Evolutionary conservation across 2,329 filamentous ascomycete species (phyloP), one percentile per base, ranked within the genome.

Genomic region (Cucurbitaria berberidis): DNA sequence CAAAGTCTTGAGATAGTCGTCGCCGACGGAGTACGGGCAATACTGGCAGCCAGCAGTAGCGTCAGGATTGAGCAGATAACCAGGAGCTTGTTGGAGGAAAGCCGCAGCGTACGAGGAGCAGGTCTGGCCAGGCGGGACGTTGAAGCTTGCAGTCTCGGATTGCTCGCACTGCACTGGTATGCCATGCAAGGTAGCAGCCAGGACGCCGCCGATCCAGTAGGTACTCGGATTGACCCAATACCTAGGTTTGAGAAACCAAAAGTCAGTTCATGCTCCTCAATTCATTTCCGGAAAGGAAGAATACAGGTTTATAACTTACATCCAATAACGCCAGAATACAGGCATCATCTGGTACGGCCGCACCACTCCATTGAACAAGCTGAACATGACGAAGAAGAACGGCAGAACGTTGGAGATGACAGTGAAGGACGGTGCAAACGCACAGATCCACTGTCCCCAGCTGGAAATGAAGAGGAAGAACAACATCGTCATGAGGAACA

Each of bases 371-470:
- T 91, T 92, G 81, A 93, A 92, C 21, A 90, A 75, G 35, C 82
- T 82, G 66, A 90, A 87, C 79, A 90, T 86, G 72, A 92, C 86
- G 77, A 93, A 89, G 82, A 93, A 91, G 78, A 93, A 91, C 0
- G 89, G 89, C 5, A 91, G 78, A 1, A 74, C 66, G 67, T 93
- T 91, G 38, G 85, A 86, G 60, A 93, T 91, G 58, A 91, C 88
- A 0, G 89, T 90, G 76, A 91, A 91, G 35, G 81, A 87, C 0
- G 90, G 89, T 0, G 90, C 89, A 73, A 92, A 92, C 0, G 91
- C 90, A 58, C 87, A 89, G 62, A 95, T 91, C 89, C 89, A 93
- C 70, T 92, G 90, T 18, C 89, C 91, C 89, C 87, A 93, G 61
- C 81, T 86, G 27, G 82, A 83, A 71, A 87, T 84, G 80, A 92